Base-by-base conservation (phyloP, 2,329 filamentous ascomycete species). In the Helminthosporium solani region DNA sequence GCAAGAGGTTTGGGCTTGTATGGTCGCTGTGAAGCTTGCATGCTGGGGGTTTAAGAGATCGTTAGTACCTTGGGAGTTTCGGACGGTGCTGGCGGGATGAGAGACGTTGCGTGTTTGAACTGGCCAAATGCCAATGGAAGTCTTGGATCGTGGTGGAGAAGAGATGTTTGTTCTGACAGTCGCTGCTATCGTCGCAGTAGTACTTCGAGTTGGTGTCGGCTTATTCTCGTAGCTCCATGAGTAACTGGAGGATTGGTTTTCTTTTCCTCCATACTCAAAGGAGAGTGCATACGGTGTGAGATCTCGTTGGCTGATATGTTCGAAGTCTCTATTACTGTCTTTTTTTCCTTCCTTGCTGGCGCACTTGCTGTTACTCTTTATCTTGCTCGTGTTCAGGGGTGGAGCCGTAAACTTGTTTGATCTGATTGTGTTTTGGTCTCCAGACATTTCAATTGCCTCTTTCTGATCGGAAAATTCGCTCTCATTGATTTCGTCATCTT, bases 381-480 rank as follows among this genome's bases (percentile, higher is more conserved):
- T 21, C 4, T 40, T 52, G 20, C 54, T 52, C 12, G 62, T 36
- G 7, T 63, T 58, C 2, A 65, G 42, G 1, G 61, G 61, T 8
- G 53, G 58, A 7, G 62, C 46, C 2, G 47, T 49, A 35, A 54
- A 66, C 23, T 60, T 47, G 16, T 44, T 47, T 3, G 55, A 50
- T 35, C 56, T 63, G 33, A 63, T 47, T 1, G 57, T 63, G 2
- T 46, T 50, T 20, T 59, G 45, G 27, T 54, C 56, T 36, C 58
- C 49, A 8, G 56, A 57, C 23, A 62, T 57, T 35, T 60, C 54
- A 28, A 66, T 61, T 30, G 60, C 59, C 12, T 57, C 51, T 46
- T 64, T 58, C 33, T 64, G 61, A 14, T 54, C 52, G 9, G 62
- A 61, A 42, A 67, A 68, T 14, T 55, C 58, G 30, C 61, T 66